These are phyloP conservation scores for Hanseniaspora mollemarum DNA, from an alignment of 805 yeast genomes.

Conservation along the genomic window DNA sequence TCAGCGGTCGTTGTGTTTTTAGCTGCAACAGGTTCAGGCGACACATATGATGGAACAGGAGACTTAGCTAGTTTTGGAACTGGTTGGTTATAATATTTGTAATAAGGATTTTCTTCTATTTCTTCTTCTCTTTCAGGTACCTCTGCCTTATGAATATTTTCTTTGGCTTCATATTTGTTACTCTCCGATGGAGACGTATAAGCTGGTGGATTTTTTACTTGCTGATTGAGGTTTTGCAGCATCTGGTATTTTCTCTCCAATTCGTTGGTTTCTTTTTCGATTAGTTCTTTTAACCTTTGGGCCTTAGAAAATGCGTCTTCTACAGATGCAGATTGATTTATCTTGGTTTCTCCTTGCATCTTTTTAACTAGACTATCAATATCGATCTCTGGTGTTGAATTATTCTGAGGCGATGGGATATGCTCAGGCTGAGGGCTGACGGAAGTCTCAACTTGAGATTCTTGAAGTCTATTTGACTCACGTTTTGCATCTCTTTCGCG, in stretches of 20 bases:
- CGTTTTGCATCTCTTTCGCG: constrained; percentile 11
- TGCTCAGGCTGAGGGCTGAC: constrained; percentile 15
- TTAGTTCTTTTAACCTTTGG: constrained; percentile 13
- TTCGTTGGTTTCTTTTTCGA: constrained; percentile 15
- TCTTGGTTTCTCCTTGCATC: constrained; percentile 1
- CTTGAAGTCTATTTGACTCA: constrained; percentile 12
- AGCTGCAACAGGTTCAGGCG: neutral
- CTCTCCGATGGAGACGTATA: neutral
- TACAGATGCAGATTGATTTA: neutral
- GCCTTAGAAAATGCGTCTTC: constrained; percentile 9
- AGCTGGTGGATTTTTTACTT: neutral
- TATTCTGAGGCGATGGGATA: constrained; percentile 16
- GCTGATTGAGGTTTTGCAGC: constrained; percentile 8
- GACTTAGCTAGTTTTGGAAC: neutral
- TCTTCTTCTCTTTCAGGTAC: neutral
- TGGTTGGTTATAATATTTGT: constrained; percentile 11
- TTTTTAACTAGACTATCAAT: constrained; percentile 16
- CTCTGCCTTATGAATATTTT: neutral
- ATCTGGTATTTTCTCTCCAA: constrained; percentile 13
- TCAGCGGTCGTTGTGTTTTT: neutral
- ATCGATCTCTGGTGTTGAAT: constrained; percentile 16
- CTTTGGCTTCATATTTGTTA: neutral
- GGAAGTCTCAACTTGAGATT: constrained; percentile 20
- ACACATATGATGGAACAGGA: neutral
- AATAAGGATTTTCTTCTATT: constrained; percentile 15